These are phyloP conservation scores for Neospermospora avenae DNA, from an alignment of 2,329 filamentous ascomycete genomes.

Conservation along the genomic window DNA sequence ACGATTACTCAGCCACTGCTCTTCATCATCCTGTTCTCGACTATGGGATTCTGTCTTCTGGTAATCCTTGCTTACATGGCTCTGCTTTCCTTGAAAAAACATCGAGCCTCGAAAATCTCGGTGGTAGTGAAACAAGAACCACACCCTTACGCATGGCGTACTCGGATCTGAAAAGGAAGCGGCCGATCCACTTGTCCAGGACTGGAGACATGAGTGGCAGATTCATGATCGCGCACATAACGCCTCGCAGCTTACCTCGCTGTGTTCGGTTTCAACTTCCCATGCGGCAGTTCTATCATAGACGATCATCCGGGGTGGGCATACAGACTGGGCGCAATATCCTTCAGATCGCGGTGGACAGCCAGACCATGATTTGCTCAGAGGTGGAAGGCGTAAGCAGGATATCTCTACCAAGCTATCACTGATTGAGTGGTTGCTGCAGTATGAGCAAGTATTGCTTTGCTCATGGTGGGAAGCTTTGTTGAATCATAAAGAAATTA, in stretches of 20 bases:
- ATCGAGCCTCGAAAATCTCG: conserved; percentile 5
- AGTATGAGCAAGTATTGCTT: neutral
- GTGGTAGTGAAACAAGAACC: conserved; percentile 7
- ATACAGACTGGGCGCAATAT: neutral
- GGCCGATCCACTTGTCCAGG: neutral
- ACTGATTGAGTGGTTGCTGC: neutral
- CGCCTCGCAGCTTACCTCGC: neutral
- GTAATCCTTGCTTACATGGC: conserved; percentile 22
- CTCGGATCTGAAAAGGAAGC: conserved; percentile 5
- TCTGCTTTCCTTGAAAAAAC: conserved; percentile 11
- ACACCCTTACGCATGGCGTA: conserved; percentile 24
- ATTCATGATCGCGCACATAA: neutral
- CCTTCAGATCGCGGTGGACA: neutral
- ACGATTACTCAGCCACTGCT: conserved; percentile 19
- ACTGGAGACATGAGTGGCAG: neutral
- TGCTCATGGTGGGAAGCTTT: neutral
- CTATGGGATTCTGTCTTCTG: conserved; percentile 12
- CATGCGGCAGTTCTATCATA: neutral
- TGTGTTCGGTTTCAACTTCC: neutral
- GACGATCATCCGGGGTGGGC: neutral
- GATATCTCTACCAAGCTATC: neutral
- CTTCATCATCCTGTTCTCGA: conserved; percentile 21
- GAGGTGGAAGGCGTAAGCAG: neutral
- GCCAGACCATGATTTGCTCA: neutral
- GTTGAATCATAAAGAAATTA: neutral